Percentiles rank a stretch among this genome's conserved stretches.
These are phyloP conservation scores for Uronychia binucleata DNA, from an alignment of 73 alveolate species.

Conservation along the genomic window DNA sequence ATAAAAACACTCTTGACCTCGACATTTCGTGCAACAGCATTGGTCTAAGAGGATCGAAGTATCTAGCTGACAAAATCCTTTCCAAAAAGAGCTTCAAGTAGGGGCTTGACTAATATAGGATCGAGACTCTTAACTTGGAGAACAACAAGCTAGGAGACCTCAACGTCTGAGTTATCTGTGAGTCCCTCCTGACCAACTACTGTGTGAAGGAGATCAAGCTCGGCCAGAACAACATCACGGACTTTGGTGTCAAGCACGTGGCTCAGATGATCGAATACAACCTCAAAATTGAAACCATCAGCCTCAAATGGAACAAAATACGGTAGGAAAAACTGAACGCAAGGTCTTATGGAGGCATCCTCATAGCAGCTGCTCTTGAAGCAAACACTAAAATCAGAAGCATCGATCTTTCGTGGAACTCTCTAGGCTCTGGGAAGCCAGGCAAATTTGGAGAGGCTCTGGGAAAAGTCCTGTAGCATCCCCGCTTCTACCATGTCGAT, in stretches of 20 bases:
- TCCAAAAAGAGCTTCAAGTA: neutral
- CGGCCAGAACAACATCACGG: neutral
- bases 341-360: conserved; percentile 17
- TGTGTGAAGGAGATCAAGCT: neutral
- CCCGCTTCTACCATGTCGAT: conserved; percentile 31
- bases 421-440: conserved; percentile 15
- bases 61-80: neutral
- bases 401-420: conserved; percentile 37
- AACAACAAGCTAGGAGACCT: neutral
- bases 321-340: too few relatives aligned
- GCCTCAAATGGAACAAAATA: conserved; percentile 29
- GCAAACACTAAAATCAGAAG: conserved; percentile 6
- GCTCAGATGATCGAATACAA: neutral
- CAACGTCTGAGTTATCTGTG: neutral
- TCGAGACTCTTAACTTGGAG: neutral
- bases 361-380: conserved; percentile 10
- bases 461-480: conserved; percentile 7
- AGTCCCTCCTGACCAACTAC: neutral
- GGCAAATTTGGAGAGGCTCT: conserved; percentile 13
- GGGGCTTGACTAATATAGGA: neutral
- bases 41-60: neutral
- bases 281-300: neutral
- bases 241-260: neutral
- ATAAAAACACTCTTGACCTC: neutral
- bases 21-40: neutral